Percentiles rank a stretch among this genome's conserved stretches.
phyloP scores from a whole-genome alignment of 2,329 filamentous ascomycete genomes.

The Pseudogymnoascus sp. region DNA sequence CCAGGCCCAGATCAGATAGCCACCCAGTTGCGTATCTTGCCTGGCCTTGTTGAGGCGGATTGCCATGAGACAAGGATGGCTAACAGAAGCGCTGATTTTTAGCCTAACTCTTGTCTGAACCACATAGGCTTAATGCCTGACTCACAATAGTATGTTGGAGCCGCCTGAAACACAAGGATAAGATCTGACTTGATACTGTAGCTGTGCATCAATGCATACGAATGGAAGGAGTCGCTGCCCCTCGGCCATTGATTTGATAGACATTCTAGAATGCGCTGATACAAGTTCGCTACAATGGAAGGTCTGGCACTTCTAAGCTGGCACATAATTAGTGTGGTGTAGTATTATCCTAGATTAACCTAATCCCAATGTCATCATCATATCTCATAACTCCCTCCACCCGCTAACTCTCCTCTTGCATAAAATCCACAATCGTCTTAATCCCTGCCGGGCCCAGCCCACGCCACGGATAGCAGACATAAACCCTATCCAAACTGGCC shows the following conservation, averaged over 20 bases:
- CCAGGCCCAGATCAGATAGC: too few species aligned
- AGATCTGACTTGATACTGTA: background rate
- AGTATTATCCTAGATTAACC: background rate
- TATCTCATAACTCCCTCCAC: background rate
- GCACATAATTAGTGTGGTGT: background rate
- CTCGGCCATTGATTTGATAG: background rate
- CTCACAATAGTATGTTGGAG: background rate
- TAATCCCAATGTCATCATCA: background rate
- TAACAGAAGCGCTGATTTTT: background rate
- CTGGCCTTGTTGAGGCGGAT: too few species aligned
- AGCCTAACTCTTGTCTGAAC: background rate
- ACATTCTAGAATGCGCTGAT: background rate
- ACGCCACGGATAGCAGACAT: constrained; percentile 82
- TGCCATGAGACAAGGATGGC: too few species aligned
- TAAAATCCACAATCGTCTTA: constrained; percentile 82
- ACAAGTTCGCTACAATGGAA: background rate
- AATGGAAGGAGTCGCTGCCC: background rate
- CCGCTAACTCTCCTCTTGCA: constrained; percentile 54
- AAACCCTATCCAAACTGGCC: constrained; percentile 73
- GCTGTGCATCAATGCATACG: background rate
- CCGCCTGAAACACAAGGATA: background rate
- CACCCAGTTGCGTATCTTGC: background rate
- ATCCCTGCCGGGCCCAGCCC: constrained; percentile 76
- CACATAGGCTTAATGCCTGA: background rate
- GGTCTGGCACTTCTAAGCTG: too few species aligned